These are phyloP conservation scores for Apophysomyces ossiformis DNA, from an alignment of 371 early-diverging fungal genomes.

Conservation along the genomic window DNA sequence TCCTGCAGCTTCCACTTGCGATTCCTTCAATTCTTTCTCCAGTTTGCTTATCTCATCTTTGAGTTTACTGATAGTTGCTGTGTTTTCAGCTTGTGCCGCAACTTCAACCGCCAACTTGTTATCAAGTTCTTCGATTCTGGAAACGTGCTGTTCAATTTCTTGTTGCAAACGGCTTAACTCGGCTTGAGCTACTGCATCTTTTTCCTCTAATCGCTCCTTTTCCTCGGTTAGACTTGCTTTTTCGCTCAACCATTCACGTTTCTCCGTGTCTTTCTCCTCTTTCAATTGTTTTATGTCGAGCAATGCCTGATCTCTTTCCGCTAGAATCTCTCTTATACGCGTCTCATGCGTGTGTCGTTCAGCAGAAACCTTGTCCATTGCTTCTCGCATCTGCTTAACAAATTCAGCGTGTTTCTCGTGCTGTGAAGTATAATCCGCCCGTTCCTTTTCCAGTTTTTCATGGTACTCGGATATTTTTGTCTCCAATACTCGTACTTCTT, in stretches of 20 bases:
- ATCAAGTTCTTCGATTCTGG: slow-evolving; percentile 18
- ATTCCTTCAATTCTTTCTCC: slow-evolving; percentile 11
- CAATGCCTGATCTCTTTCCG: slow-evolving; percentile 3
- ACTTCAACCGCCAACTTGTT: slow-evolving; percentile 17
- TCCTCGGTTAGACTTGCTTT: slow-evolving; percentile 10
- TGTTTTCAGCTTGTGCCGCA: slow-evolving; percentile 15
- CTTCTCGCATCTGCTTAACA: slow-evolving; percentile 4
- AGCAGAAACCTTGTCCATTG: slow-evolving; percentile 6
- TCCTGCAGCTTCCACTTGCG: slow-evolving; percentile 15
- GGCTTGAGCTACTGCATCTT: slow-evolving; percentile 3
- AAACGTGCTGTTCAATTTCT: slow-evolving; percentile 17
- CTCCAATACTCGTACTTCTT: slow-evolving; percentile 12
- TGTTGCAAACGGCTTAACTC: slow-evolving; percentile 10
- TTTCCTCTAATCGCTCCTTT: slow-evolving; percentile 10
- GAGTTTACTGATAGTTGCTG: slow-evolving; percentile 16
- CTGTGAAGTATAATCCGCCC: slow-evolving; percentile 8
- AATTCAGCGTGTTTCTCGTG: background rate
- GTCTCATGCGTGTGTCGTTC: background rate
- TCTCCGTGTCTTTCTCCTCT: slow-evolving; percentile 4
- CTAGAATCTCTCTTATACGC: slow-evolving; percentile 5
- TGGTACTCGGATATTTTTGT: slow-evolving; percentile 5
- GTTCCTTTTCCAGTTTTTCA: slow-evolving; percentile 5
- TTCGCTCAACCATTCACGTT: slow-evolving; percentile 8
- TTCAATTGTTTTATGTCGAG: background rate
- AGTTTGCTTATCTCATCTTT: slow-evolving; percentile 15